Evolutionary conservation across 768 basidiomycete genomes (phyloP), one percentile per base, ranked within the genome.

Genomic region (Mycena vitilis): DNA sequence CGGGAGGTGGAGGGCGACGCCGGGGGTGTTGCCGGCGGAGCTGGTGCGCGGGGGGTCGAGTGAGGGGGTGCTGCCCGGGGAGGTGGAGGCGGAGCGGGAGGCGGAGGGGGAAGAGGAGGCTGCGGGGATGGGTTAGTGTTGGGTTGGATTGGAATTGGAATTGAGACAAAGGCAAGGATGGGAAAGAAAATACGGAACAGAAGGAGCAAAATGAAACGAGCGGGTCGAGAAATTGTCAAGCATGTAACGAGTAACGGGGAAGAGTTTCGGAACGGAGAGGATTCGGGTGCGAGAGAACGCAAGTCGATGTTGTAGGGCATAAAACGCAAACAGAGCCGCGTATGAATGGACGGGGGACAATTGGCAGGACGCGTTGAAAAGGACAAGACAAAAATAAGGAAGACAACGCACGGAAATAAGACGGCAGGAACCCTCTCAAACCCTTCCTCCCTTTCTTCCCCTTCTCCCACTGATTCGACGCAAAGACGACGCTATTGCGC

Each of bases 401-500:
- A 48, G 8, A 9, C 9, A 4, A 48, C 47, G 20, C 8, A 48
- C 47, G 47, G n/a, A 48, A 48, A 23, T 22, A 48, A 3, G 47
- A 22, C 20, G 47, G 45, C 45, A 62, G 3, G 18, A 30, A 51
- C n/a, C 40, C 36, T 25, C 44, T 57, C 40, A 57, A 5, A 18
- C 53, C 53, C 34, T 34, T 34, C 47, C 23, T 48, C n/a, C n/a
- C n/a, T 22, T 15, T 16, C 45, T 15, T 10, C 22, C 36, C 6
- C 4, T 23, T 7, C 10, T 57, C 64, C 64, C 64, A 65, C 22
- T 58, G 30, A 22, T 65, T 65, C 12, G 20, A 20, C n/a, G 64
- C 45, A 12, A 65, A 65, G 8, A 65, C 64, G 57, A 44, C 48
- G 56, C 64, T 62, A 47, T 67, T 52, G 25, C 66, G 58, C 18